Base-by-base conservation (phyloP, 495 filamentous ascomycete genomes). In the Immersiella caudata region DNA sequence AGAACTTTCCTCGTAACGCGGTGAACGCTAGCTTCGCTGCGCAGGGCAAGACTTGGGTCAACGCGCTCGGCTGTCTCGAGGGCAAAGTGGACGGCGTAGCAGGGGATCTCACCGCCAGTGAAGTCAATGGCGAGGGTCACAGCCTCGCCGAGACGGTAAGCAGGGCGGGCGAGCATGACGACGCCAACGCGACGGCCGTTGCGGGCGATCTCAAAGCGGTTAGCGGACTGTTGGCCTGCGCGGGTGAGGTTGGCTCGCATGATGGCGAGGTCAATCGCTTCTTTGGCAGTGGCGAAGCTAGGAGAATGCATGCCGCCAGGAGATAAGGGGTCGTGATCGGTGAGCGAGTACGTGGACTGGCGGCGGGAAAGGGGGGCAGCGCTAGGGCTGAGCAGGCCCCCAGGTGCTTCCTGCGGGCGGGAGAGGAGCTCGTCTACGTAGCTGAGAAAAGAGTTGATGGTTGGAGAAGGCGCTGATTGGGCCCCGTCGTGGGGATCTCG, bases 171-270 rank as follows among this genome's bases (percentile, higher is more conserved):
- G 27, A 99, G 86, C 70, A 91, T 93, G 55, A 98, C 85, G 3
- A 93, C 91, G 8, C 91, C 95, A 33, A 99, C 93, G 25, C 90
- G 90, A 59, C 86, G 83, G 33, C 93, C 92, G 74, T 92, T 91
- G 8, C 96, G 91, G 6, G 94, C 91, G 72, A 99, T 98, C 73
- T 96, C 93, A 78, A 98, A 99, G 33, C 92, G 88, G 76, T 94
- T 97, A 26, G 90, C 84, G 71, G 89, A 90, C 66, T 89, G 88
- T 8, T 87, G 85, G 20, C 80, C 78, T 58, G 85, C 82, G 1
- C 79, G 76, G 0, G 86, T 79, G 57, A 87, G 76, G 71, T 95
- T 96, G 66, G 90, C 89, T 46, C 85, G 81, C 6, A 97, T 84
- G 74, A 97, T 95, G 18, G 94, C 93, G 62, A 96, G 82, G 76